These are phyloP conservation scores for Moniliella sp. DNA, from an alignment of 1,284 basidiomycete species.

Conservation along the genomic window DNA sequence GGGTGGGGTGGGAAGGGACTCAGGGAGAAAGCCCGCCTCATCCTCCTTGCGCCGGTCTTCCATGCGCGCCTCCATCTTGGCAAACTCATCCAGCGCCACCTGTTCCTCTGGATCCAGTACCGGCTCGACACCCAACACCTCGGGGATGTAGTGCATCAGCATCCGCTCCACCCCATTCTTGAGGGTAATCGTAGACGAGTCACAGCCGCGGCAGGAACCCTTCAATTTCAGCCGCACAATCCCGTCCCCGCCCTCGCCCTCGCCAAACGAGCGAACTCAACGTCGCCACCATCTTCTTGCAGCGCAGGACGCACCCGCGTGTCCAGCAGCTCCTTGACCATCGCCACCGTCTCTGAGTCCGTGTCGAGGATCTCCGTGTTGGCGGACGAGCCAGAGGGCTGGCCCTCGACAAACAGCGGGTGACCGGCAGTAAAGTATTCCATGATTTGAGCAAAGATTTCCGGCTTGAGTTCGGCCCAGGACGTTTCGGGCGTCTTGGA, in stretches of 20 bases:
- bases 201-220: constrained; percentile 84
- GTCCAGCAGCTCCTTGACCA: constrained; percentile 94
- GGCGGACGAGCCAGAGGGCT: constrained; percentile 50
- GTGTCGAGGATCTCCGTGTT: constrained; percentile 88
- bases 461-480: constrained; percentile 87
- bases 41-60: constrained; percentile 15
- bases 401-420: constrained; percentile 51
- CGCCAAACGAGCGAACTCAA: constrained; percentile 60
- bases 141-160: constrained; percentile 96
- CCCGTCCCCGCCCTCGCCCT: constrained; percentile 39
- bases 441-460: constrained; percentile 91
- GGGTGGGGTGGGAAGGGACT: too few relatives aligned
- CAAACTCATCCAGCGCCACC: constrained; percentile 69
- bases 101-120: constrained; percentile 72
- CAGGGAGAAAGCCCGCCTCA: constrained; percentile 17
- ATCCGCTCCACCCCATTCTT: constrained; percentile 91
- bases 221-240: constrained; percentile 62
- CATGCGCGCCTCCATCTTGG: constrained; percentile 65
- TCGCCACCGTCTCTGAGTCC: constrained; percentile 88
- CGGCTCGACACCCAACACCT: constrained; percentile 91
- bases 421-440: constrained; percentile 80
- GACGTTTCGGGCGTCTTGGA: constrained; percentile 65
- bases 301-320: constrained; percentile 85
- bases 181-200: constrained; percentile 72
- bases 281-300: constrained; percentile 79